phyloP scores from a whole-genome alignment of 345 rosid species.

The Stellera chamaejasme region DNA sequence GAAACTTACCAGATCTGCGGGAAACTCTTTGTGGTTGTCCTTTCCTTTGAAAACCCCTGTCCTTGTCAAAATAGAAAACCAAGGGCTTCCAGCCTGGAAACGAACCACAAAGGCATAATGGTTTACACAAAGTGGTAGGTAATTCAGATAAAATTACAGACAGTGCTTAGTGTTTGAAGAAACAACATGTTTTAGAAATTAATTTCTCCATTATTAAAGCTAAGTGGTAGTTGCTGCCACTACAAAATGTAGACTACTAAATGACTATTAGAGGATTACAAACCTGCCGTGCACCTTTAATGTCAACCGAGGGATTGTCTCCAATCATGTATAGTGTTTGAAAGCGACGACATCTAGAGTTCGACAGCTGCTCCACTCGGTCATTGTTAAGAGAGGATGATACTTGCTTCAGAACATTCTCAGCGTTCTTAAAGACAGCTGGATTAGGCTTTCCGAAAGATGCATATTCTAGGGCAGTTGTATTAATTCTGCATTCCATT shows the following conservation, averaged over 20 bases:
- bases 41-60: slow-evolving; percentile 81
- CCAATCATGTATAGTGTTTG: slow-evolving; percentile 72
- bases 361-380: slow-evolving; percentile 3
- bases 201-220: too few species aligned
- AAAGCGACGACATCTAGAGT: slow-evolving; percentile 28
- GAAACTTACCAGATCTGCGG: slow-evolving; percentile 56
- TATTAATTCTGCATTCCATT: slow-evolving; percentile 44
- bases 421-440: slow-evolving; percentile 60
- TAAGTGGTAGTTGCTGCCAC: too few species aligned
- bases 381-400: slow-evolving; percentile 18
- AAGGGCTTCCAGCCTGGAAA: slow-evolving; percentile 65
- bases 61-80: slow-evolving; percentile 91
- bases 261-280: slow-evolving; percentile 2
- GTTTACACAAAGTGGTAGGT: background rate
- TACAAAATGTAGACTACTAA: too few species aligned
- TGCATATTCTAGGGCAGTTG: slow-evolving; percentile 40
- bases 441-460: slow-evolving; percentile 84
- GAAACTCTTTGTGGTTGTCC: slow-evolving; percentile 44
- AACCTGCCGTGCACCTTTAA: slow-evolving; percentile 67
- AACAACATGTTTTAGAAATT: too few species aligned
- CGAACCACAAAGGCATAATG: background rate
- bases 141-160: background rate
- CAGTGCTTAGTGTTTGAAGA: background rate
- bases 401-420: slow-evolving; percentile 43
- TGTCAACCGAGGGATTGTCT: slow-evolving; percentile 76